These are phyloP conservation scores for Ilex paraguariensis DNA, from an alignment of 305 asterid genomes.

Conservation along the genomic window DNA sequence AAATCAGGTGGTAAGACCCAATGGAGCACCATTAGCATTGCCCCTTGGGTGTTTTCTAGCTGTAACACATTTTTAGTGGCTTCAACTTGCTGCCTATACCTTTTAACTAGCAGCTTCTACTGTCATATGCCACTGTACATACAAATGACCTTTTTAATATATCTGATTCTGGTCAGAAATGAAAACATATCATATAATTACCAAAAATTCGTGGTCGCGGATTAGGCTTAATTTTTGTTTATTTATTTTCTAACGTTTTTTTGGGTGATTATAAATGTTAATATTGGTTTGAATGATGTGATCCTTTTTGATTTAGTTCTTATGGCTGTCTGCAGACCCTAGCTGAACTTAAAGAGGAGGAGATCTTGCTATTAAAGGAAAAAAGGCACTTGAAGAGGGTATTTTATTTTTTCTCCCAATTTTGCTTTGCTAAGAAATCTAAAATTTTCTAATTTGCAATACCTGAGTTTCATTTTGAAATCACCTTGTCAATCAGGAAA, in stretches of 20 bases:
- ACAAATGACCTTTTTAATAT: no score
- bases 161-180: no score
- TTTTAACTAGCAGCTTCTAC: no score
- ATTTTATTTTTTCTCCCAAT: constrained; percentile 6
- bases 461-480: background rate
- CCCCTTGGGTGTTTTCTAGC: no score
- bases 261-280: background rate
- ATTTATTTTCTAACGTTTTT: no score
- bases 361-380: constrained; percentile 50
- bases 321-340: constrained; percentile 44
- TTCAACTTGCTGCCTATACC: no score
- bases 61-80: no score
- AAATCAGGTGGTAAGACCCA: no score
- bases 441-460: background rate
- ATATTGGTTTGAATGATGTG: background rate
- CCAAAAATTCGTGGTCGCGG: background rate
- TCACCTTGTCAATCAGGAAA: constrained; percentile 35
- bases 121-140: no score
- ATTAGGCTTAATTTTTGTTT: background rate
- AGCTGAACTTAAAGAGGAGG: constrained; percentile 70
- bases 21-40: no score
- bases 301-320: background rate
- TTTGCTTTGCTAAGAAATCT: background rate
- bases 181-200: no score
- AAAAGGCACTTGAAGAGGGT: constrained; percentile 73